Evolutionary conservation across 2,329 filamentous ascomycete genomes (phyloP), one percentile per base, ranked within the genome.

Genomic region (Ceratocystis eucalypticola): DNA sequence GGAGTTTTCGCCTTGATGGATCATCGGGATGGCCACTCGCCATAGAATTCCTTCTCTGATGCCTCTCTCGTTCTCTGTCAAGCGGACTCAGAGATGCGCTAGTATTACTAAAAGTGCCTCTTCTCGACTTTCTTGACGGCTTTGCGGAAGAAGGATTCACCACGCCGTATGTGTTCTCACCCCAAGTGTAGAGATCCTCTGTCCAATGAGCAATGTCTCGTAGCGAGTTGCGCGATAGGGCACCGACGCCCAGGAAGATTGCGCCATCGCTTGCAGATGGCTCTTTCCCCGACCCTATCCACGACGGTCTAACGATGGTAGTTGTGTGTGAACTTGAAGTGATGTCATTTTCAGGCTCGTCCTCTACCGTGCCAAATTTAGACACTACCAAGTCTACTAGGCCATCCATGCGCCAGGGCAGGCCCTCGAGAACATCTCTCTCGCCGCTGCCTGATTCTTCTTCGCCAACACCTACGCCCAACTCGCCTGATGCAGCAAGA

Each of bases 371-470:
- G 17, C 91, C 93, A 74, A 95, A 97, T 70, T 88, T 87, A 55
- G 89, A 91, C 2, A 96, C 91, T 53, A 96, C 80, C 62, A 97
- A 75, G 75, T 99, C 94, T 5, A 96, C 83, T 48, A 99, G 80
- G 0, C 94, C 94, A 64, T 94, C 87, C 28, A 90, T 89, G 66
- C 89, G 81, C 8, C 81, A 82, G 1, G 91, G 85, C 69, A 96
- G 84, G n/a, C 91, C 91, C 74, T 97, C 93, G 1, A 99, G 79
- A 0, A 97, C 93, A 71, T 95, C 93, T 71, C 93, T 82, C 77
- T 97, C 93, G 41, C 91, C 91, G 73, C 93, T 96, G 3, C 93
- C 93, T 74, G 91, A 88, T 66, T 96, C 90, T 77, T 97, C 94
- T 74, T 97, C 94, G 20, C 94, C 94, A 0, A 97, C 94, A 0